A percentile compares a stretch with the other conserved stretches of the same genome.
These are phyloP conservation scores for Chlamydomonas eustigma DNA, from an alignment of 139 green algal species.

Conservation along the genomic window DNA sequence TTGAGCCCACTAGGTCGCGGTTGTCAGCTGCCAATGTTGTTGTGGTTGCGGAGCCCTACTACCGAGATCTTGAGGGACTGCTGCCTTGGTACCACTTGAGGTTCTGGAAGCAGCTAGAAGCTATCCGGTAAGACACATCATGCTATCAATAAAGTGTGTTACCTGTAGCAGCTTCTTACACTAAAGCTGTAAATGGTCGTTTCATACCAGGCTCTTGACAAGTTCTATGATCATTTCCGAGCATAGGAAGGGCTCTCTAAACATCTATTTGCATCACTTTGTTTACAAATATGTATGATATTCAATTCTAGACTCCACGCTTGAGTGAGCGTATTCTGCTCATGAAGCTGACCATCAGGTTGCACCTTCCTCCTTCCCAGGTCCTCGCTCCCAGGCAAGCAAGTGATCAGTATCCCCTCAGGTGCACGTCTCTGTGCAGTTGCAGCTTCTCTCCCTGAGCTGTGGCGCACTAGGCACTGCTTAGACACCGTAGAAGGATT, in stretches of 20 bases:
- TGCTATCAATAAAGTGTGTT: too few species aligned
- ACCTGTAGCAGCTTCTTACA: too few species aligned
- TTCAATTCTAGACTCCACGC: neutral
- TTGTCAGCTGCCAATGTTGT: too few species aligned
- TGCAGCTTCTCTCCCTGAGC: constrained; percentile 32
- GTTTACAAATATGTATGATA: neutral
- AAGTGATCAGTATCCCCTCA: constrained; percentile 1
- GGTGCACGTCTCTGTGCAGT: constrained; percentile 22
- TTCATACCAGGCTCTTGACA: too few species aligned
- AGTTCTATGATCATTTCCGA: too few species aligned
- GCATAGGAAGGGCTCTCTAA: too few species aligned
- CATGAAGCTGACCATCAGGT: too few species aligned
- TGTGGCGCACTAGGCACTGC: constrained; percentile 19
- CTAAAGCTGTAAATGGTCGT: too few species aligned
- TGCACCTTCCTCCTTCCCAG: too few species aligned
- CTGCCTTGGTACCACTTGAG: constrained; percentile 30
- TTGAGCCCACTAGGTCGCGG: too few species aligned
- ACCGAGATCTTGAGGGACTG: constrained; percentile 23
- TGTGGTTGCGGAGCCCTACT: constrained; percentile 26
- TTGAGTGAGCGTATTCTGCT: too few species aligned
- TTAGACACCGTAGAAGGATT: constrained; percentile 25
- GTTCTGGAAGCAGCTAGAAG: constrained; percentile 20
- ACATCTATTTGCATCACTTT: too few species aligned
- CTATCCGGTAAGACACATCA: constrained; percentile 12
- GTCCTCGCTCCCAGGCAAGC: constrained; percentile 5